These are phyloP conservation scores for Aspergillus ochraceoroseus DNA, from an alignment of 2,329 filamentous ascomycete species.

Conservation along the genomic window DNA sequence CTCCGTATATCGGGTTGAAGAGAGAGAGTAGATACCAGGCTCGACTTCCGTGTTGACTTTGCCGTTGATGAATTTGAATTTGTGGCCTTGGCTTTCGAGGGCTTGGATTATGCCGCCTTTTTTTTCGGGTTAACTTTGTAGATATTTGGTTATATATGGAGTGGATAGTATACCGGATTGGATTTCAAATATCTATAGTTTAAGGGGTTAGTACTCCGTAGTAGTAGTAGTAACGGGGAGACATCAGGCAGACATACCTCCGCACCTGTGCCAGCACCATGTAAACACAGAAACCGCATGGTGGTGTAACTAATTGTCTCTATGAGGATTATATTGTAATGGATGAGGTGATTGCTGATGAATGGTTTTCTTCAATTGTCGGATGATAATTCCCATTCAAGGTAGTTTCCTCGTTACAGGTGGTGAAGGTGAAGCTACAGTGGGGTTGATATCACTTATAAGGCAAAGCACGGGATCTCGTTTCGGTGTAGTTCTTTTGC, in stretches of 20 bases:
- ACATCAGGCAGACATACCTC: constrained; percentile 22
- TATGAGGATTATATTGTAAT: neutral
- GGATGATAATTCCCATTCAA: no score
- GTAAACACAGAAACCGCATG: constrained; percentile 35
- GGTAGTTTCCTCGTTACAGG: no score
- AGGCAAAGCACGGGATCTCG: neutral
- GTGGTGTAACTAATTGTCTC: no score
- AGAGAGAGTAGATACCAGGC: no score
- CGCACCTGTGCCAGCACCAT: constrained; percentile 30
- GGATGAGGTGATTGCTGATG: neutral
- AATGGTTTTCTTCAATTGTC: no score
- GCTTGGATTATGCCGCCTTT: constrained; percentile 28
- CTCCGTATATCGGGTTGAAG: no score
- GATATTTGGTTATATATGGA: neutral
- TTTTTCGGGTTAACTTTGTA: constrained; percentile 11
- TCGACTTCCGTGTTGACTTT: constrained; percentile 23
- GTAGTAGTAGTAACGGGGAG: neutral
- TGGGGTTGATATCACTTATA: no score
- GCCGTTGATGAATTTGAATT: constrained; percentile 30
- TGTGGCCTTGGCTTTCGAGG: constrained; percentile 27
- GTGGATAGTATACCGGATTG: constrained; percentile 25
- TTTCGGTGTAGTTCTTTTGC: neutral
- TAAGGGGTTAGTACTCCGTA: constrained; percentile 1
- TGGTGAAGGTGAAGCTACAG: no score
- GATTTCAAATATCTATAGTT: constrained; percentile 34